These are phyloP conservation scores for Theobroma grandiflorum DNA, from an alignment of 441 rosid species.

Conservation along the genomic window DNA sequence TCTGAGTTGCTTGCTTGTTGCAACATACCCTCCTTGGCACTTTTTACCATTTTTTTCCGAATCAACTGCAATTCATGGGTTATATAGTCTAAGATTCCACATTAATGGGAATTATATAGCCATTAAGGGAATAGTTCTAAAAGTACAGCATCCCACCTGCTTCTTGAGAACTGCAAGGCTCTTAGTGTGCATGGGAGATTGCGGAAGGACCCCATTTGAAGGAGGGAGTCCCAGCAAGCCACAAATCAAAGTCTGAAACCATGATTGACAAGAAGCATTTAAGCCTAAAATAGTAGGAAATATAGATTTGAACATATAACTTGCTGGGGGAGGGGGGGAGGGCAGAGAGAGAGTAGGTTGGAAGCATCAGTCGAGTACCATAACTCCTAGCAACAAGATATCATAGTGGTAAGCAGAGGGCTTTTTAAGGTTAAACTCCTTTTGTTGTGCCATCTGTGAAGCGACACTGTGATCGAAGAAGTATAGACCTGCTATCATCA, in stretches of 20 bases:
- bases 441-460: conserved; percentile 90
- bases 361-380: conserved; percentile 49
- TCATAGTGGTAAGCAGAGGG: conserved; percentile 93
- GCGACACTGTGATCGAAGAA: conserved; percentile 94
- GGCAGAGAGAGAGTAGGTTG: background rate
- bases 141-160: conserved; percentile 55
- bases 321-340: background rate
- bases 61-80: conserved; percentile 57
- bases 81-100: conserved; percentile 16
- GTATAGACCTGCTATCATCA: conserved; percentile 89
- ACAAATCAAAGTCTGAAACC: conserved; percentile 67
- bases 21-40: conserved; percentile 71
- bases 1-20: conserved; percentile 71
- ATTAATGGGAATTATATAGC: background rate
- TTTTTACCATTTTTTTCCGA: conserved; percentile 77
- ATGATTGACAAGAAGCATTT: background rate
- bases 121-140: conserved; percentile 1
- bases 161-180: conserved; percentile 81
- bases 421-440: conserved; percentile 83
- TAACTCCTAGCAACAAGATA: conserved; percentile 67
- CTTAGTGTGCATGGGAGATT: conserved; percentile 94
- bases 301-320: background rate
- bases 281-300: conserved; percentile 18
- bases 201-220: conserved; percentile 90
- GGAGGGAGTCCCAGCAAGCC: conserved; percentile 93